Conservation (phyloP, 306 rosid genomes). For the Prunus mume region DNA sequence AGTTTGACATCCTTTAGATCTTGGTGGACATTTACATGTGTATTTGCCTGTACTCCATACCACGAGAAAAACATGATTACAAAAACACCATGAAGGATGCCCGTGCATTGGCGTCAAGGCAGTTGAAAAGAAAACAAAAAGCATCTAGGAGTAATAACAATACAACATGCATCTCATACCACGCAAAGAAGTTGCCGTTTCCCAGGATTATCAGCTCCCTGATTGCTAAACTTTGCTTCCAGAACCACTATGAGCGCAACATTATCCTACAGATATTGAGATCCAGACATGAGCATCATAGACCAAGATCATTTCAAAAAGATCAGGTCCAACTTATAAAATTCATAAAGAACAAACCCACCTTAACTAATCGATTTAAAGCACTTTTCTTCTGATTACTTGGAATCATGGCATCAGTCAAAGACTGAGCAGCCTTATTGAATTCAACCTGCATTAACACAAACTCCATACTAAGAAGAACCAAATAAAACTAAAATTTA, state of each 20-base stretch:
- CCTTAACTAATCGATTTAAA: conserved; percentile 87
- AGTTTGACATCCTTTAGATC: conserved; percentile 92
- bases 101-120: not conserved
- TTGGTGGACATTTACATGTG: conserved; percentile 78
- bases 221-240: conserved; percentile 87
- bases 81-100: not conserved
- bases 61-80: conserved; percentile 14
- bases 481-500: not conserved
- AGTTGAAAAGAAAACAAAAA: not conserved
- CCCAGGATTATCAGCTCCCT: conserved; percentile 74
- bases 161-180: conserved; percentile 38
- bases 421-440: conserved; percentile 95
- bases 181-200: conserved; percentile 96
- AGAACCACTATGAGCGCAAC: conserved; percentile 95
- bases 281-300: conserved; percentile 1
- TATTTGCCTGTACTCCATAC: conserved; percentile 69
- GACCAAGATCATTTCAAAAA: conserved; percentile 8
- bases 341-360: conserved; percentile 23
- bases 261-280: conserved; percentile 61
- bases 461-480: conserved; percentile 15
- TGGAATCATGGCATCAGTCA: conserved; percentile 84
- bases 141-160: not conserved
- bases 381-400: conserved; percentile 87
- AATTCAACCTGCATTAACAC: conserved; percentile 81
- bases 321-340: not conserved